These are phyloP conservation scores for Alternaria atra DNA, from an alignment of 2,329 filamentous ascomycete genomes.

Conservation along the genomic window DNA sequence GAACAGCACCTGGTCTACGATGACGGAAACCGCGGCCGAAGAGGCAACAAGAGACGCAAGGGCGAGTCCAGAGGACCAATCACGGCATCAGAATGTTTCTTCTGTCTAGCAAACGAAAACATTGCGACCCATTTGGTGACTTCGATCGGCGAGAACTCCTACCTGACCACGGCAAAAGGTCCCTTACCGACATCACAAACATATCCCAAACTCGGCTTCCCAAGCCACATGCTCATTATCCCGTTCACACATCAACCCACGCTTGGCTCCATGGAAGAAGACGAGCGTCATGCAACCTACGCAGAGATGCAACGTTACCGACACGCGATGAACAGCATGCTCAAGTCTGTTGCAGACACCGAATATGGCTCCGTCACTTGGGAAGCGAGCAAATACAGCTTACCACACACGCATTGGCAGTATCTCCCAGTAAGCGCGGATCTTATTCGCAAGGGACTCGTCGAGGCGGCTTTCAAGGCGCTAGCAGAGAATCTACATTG, in stretches of 20 bases:
- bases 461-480: conserved; percentile 88
- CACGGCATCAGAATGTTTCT: conserved; percentile 83
- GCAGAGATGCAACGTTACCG: conserved; percentile 87
- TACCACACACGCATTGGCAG: conserved; percentile 95
- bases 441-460: conserved; percentile 74
- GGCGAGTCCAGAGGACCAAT: conserved; percentile 47
- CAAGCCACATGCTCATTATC: conserved; percentile 89
- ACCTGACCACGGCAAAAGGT: conserved; percentile 91
- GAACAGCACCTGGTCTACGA: conserved; percentile 50
- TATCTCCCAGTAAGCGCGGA: conserved; percentile 78
- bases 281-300: conserved; percentile 68
- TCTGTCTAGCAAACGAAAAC: conserved; percentile 89
- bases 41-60: conserved; percentile 51
- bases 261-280: conserved; percentile 70
- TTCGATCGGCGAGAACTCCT: conserved; percentile 85
- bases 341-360: conserved; percentile 60
- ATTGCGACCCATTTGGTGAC: conserved; percentile 87
- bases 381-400: conserved; percentile 84
- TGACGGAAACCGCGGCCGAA: conserved; percentile 48
- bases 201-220: conserved; percentile 77
- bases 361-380: conserved; percentile 86
- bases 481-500: conserved; percentile 80
- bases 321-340: conserved; percentile 79
- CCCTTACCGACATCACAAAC: conserved; percentile 77
- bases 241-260: conserved; percentile 84